Evolutionary conservation across 768 basidiomycete species (phyloP), one percentile per base, ranked within the genome.

Genomic region (Lanmaoa pseudosensibilis): DNA sequence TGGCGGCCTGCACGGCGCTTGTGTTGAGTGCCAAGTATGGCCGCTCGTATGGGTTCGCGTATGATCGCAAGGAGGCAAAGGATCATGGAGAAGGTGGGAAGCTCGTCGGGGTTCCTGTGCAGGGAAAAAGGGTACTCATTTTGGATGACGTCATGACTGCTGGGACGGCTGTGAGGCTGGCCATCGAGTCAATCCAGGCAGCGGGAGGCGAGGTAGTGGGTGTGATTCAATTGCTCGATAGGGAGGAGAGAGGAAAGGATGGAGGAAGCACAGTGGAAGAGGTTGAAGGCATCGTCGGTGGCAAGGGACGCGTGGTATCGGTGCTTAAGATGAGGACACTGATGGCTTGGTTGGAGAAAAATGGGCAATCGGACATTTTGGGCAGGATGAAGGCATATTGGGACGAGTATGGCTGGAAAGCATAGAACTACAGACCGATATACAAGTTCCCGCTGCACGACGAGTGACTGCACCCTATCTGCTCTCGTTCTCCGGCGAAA

Each of bases 111-210:
- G 86, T 88, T 3, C 75, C 88, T 4, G 80, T 97, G n/a, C 76
- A 81, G 51, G 92, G 89, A 23, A 87, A 90, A 69, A 78, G 80
- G 48, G 91, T 98, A 3, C 83, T 98, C 49, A 83, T 98, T 44
- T 78, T 98, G 34, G 96, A 99, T 77, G 96, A 99, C 63, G 97
- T 99, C 50, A 92, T 98, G 80, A 98, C 97, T 2, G 83, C 88
- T 12, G 91, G 91, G 15, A 96, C 88, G 23, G 96, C 96, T 5
- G 86, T 94, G 32, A 83, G 94, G 10, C 82, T 85, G 34, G 89
- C 94, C 3, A 88, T 96, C 48, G 84, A 86, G 45, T 83, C 86
- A 9, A 87, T 98, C 18, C 71, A 73, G 36, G 68, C 75, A 47
- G 79, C 82, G 38, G 89, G 88, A 2, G 94, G 95, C 0, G 79